phyloP scores from a whole-genome alignment of 2,329 filamentous ascomycete genomes.

The Penicillium sp. region DNA sequence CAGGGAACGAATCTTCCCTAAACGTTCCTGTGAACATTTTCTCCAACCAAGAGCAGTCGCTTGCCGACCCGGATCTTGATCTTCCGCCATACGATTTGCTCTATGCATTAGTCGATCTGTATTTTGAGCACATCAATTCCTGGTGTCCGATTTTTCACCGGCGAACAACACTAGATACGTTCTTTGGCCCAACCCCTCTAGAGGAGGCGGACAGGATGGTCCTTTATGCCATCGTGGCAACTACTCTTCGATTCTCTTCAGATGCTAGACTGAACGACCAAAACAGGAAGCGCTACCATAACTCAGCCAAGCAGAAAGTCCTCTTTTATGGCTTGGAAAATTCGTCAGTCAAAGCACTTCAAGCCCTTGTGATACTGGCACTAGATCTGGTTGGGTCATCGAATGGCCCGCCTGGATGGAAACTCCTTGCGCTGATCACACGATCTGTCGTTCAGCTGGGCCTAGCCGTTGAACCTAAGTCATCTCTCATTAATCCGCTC shows the following conservation, averaged over 20 bases:
- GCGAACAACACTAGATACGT: conserved; percentile 74
- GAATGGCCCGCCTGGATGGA: conserved; percentile 90
- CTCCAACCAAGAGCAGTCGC: conserved; percentile 49
- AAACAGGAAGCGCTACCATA: conserved; percentile 72
- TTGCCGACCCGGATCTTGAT: conserved; percentile 60
- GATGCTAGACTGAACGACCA: conserved; percentile 74
- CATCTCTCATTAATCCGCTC: conserved; percentile 73
- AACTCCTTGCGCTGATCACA: conserved; percentile 84
- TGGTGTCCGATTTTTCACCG: conserved; percentile 92
- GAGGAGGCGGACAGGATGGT: conserved; percentile 82
- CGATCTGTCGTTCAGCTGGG: conserved; percentile 86
- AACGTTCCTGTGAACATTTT: conserved; percentile 62
- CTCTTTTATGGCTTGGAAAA: conserved; percentile 86
- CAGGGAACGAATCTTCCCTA: conserved; percentile 52
- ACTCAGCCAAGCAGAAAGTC: conserved; percentile 80
- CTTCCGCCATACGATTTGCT: conserved; percentile 74
- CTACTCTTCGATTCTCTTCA: conserved; percentile 79
- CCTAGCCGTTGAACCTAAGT: conserved; percentile 78
- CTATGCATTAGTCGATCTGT: conserved; percentile 72
- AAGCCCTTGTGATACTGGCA: conserved; percentile 83
- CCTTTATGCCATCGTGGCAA: conserved; percentile 85
- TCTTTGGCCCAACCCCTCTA: conserved; percentile 75
- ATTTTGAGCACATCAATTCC: conserved; percentile 77
- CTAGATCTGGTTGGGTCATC: conserved; percentile 82
- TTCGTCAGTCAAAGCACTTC: conserved; percentile 82